Conservation (phyloP, 495 filamentous ascomycete species). For the Neurospora hispaniola region DNA sequence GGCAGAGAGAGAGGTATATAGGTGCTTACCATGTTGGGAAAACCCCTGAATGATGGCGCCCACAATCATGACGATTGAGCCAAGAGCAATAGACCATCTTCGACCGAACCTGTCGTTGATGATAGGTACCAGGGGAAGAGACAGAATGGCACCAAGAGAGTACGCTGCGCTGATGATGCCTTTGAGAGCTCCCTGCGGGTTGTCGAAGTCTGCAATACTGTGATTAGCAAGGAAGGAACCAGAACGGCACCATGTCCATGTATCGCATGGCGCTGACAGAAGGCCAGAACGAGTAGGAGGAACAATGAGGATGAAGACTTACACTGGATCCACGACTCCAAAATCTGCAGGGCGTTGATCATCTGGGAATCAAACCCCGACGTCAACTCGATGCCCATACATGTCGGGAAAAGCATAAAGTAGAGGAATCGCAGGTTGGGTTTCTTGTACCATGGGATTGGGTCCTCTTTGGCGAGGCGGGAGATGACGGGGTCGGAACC, state of each 20-base stretch:
- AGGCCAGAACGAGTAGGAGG: too few species aligned
- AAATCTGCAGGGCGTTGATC: constrained; percentile 58
- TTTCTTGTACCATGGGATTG: constrained; percentile 48
- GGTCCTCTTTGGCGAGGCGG: constrained; percentile 41
- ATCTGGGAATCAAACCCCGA: constrained; percentile 64
- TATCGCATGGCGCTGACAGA: too few species aligned
- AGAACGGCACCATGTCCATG: not conserved
- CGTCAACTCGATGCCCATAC: constrained; percentile 63
- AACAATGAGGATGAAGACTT: too few species aligned
- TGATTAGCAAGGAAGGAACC: not conserved
- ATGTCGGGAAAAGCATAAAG: constrained; percentile 49
- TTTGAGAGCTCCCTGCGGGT: constrained; percentile 31
- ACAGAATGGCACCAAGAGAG: constrained; percentile 45
- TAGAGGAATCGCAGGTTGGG: constrained; percentile 50
- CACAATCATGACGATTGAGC: constrained; percentile 46
- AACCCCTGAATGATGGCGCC: constrained; percentile 44
- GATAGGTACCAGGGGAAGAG: constrained; percentile 46
- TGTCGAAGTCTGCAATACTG: constrained; percentile 19
- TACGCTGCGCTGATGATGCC: constrained; percentile 39
- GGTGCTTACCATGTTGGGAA: constrained; percentile 25
- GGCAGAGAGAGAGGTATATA: too few species aligned
- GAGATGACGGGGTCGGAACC: constrained; percentile 33
- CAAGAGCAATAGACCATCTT: constrained; percentile 47
- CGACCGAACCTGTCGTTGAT: constrained; percentile 50
- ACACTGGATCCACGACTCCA: constrained; percentile 45